These are phyloP conservation scores for Solanum sejunctum DNA, from an alignment of 257 asterid species.

Conservation along the genomic window DNA sequence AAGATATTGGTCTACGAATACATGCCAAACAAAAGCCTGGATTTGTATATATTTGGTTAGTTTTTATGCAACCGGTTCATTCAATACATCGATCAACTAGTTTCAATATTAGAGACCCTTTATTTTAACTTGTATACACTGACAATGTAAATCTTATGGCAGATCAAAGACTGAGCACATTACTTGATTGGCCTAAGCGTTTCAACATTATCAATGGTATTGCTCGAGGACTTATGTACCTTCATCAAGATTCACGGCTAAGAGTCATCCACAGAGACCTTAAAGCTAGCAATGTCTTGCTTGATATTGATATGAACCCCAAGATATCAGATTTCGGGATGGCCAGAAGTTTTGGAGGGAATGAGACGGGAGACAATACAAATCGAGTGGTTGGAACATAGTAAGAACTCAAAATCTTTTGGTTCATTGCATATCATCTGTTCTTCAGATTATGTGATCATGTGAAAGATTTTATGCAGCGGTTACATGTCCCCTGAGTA, in stretches of 20 bases:
- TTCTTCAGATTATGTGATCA: not conserved
- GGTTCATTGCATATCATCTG: not conserved
- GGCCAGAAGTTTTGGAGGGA: constrained; percentile 21
- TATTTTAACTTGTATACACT: not conserved
- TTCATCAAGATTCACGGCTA: constrained; percentile 26
- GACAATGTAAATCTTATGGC: not conserved
- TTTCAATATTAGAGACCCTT: not conserved
- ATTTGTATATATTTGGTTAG: constrained; percentile 23
- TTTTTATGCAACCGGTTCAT: not conserved
- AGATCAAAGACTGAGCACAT: constrained; percentile 9
- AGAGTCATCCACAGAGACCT: constrained; percentile 22
- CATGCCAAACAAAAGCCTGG: constrained; percentile 26
- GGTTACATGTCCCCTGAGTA: constrained; percentile 33
- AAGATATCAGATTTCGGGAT: constrained; percentile 28
- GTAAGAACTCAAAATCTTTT: not conserved
- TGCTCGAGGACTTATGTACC: constrained; percentile 27
- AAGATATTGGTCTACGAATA: constrained; percentile 28
- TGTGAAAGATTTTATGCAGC: constrained; percentile 5
- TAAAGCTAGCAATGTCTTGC: constrained; percentile 21
- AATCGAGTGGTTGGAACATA: constrained; percentile 24
- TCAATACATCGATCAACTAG: not conserved
- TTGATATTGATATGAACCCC: constrained; percentile 23
- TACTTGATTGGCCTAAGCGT: constrained; percentile 20
- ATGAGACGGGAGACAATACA: constrained; percentile 24
- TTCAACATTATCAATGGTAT: constrained; percentile 23